A percentile compares a stretch with the other conserved stretches of the same genome.
Conservation (phyloP, 1,139 yeast genomes). For the Geotrichum phurueaensis region DNA sequence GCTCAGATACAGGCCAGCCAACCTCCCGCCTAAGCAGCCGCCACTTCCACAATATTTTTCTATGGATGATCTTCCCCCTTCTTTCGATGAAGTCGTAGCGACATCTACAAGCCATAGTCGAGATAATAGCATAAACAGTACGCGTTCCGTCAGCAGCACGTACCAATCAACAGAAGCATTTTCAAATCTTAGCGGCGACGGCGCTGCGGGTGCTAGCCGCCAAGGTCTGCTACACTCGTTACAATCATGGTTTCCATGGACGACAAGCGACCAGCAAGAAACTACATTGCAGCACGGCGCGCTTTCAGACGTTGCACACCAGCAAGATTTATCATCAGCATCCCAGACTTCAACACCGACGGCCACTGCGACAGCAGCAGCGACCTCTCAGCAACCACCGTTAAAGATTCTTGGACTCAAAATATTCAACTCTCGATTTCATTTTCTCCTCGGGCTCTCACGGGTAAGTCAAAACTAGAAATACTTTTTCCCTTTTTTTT, state of each 20-base stretch:
- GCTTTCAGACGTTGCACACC: constrained; percentile 18
- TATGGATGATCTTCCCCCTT: constrained; percentile 15
- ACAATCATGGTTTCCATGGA: constrained; percentile 9
- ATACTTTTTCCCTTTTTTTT: neutral
- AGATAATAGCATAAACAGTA: constrained; percentile 3
- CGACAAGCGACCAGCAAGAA: neutral
- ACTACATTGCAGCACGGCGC: constrained; percentile 6
- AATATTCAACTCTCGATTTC: constrained; percentile 69
- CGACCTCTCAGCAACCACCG: constrained; percentile 21
- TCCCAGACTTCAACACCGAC: constrained; percentile 11
- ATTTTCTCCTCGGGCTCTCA: constrained; percentile 48
- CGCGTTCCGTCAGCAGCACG: neutral
- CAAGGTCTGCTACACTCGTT: neutral
- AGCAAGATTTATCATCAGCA: constrained; percentile 15
- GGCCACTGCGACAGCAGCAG: constrained; percentile 20
- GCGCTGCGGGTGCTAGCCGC: constrained; percentile 5
- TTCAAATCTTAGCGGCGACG: neutral
- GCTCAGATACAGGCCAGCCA: neutral
- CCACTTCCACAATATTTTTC: constrained; percentile 1
- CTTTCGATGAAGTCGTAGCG: constrained; percentile 13
- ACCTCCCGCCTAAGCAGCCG: neutral
- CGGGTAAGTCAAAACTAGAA: constrained; percentile 22
- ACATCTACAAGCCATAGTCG: constrained; percentile 10
- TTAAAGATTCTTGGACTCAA: constrained; percentile 58
- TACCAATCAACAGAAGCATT: neutral